Evolutionary conservation across 345 rosid genomes (phyloP), one percentile per base, ranked within the genome.

Genomic region (Euphorbia peplus): DNA sequence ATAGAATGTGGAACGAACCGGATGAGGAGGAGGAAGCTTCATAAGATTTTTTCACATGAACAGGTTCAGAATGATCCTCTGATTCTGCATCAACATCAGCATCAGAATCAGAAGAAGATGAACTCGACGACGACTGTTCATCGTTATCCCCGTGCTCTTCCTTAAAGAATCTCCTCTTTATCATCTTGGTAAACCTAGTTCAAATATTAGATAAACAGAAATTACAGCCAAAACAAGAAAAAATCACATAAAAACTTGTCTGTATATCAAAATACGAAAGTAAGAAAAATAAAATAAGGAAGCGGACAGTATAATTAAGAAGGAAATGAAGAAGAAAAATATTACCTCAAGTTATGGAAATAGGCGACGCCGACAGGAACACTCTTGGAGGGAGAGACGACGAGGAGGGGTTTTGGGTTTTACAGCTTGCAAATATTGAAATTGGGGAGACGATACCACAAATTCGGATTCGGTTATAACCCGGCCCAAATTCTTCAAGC

Each of bases 111-210:
- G 90, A 86, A 1, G 90, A 87, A 62, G 86, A 89, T 3, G 95
- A 85, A 51, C 73, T 90, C 8, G 85, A 82, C n/a, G 85, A 82
- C n/a, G 80, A 76, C 9, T 80, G 84, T 60, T 74, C 83, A 60
- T 90, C 85, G 66, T 71, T 74, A 60, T 87, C 97, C 61, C 84
- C 96, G 66, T 84, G 93, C 54, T 93, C 98, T 64, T 75, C 77
- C 80, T 74, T 90, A 73, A 83, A 93, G 74, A 85, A 90, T 63
- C 89, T 63, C 75, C 98, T 86, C 89, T 90, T 93, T 69, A 90
- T 88, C 98, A 90, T 93, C 24, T 39, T 15, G 26, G 14, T 26
- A 10, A 44, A 44, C 60, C 64, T 44, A 15, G 28, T 35, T 22
- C 56, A 68, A 56, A 19, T 8, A n/a, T 26, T 28, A 53, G 46